These are phyloP conservation scores for Camelina laxa DNA, from an alignment of 345 rosid species.

Conservation along the genomic window DNA sequence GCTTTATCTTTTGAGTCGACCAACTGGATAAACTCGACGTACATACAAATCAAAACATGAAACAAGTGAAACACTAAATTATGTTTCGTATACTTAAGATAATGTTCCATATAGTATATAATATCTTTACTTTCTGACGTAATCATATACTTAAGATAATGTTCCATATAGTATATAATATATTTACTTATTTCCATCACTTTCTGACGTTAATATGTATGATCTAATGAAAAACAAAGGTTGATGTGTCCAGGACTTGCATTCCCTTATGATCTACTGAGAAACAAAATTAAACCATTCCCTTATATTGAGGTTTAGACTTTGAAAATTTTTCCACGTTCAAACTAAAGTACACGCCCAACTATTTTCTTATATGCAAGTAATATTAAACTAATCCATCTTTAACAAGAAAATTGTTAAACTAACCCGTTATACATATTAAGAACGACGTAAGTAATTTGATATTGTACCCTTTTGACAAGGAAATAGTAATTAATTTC, in stretches of 20 bases:
- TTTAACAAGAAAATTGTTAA: neutral
- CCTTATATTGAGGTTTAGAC: conserved; percentile 35
- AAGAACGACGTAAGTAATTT: neutral
- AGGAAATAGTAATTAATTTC: neutral
- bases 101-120: no score
- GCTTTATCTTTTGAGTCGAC: neutral
- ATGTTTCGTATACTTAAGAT: neutral
- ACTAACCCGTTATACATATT: conserved; percentile 9
- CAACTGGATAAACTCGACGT: neutral
- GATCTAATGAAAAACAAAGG: neutral
- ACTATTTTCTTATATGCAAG: conserved; percentile 1
- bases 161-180: no score
- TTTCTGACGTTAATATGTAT: neutral
- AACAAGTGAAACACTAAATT: neutral
- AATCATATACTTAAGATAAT: no score
- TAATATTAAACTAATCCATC: conserved; percentile 10
- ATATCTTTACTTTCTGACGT: no score
- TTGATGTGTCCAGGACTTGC: neutral
- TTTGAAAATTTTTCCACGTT: conserved; percentile 26
- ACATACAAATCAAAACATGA: conserved; percentile 3
- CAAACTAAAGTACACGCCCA: conserved; percentile 24
- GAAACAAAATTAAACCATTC: conserved; percentile 3
- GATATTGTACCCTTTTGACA: conserved; percentile 1
- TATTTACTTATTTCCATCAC: neutral
- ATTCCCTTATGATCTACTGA: no score